Evolutionary conservation across 2,329 filamentous ascomycete species (phyloP), one percentile per base, ranked within the genome.

Genomic region (Talaromyces sp.): DNA sequence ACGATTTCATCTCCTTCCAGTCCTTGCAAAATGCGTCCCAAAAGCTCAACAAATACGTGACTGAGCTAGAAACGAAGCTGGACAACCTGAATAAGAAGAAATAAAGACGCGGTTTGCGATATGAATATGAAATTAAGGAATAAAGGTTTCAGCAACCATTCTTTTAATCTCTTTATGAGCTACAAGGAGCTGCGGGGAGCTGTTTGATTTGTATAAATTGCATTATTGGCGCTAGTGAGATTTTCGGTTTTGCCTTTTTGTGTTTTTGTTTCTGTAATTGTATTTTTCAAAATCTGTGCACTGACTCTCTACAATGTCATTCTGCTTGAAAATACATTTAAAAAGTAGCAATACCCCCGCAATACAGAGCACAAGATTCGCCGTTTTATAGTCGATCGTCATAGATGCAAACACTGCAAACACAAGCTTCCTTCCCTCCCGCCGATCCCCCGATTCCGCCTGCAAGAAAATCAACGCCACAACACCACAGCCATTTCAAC

Each of bases 11-110:
- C 14, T 19, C n/a, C 27, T 54, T 32, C 19, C 50, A 96, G 93
- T 88, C 90, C 66, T 84, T 98, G 55, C 93, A 97, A 84, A 84
- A 87, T 55, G 91, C 92, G 55, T 93, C 96, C 60, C 89, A 93
- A 76, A 86, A 90, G 73, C 85, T 97, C 75, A 91, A 91, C 78
- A 85, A 84, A 64, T 96, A 97, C 74, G 87, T 96, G 65, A 85
- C 87, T 72, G 85, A 85, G 56, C 80, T 98, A 65, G 93, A 98
- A 80, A 85, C 90, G 69, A 92, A 89, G 80, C 83, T 93, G 67
- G 86, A 88, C 67, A 80, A 83, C 63, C 69, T 86, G 70, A 83
- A 87, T 71, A 89, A 86, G 80, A 89, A 86, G 79, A 89, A 88
- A 80, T 86, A 63, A 69, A 11, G 11, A 38, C 9, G 26, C 26